A percentile compares a stretch with the other conserved stretches of the same genome.
Evolutionary conservation across 2,329 filamentous ascomycete genomes (phyloP).

Genomic region (Epichloe typhina): DNA sequence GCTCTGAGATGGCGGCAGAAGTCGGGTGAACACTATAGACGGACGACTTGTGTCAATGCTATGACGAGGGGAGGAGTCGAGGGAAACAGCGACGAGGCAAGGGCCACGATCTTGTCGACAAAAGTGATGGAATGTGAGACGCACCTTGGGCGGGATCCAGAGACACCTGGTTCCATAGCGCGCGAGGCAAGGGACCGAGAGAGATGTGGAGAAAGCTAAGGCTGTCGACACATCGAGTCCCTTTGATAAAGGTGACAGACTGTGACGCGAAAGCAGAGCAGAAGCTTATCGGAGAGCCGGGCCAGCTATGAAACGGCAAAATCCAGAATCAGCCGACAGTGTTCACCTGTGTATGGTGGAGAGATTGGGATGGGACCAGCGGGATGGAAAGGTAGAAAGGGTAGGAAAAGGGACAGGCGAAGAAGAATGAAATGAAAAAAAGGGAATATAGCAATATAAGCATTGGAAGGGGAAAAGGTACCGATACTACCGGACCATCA

Average conservation of each 20-base stretch:
- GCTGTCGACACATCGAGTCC: conserved; percentile 23
- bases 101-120: conserved; percentile 2
- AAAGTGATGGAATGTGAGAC: conserved; percentile 15
- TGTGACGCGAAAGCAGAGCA: conserved; percentile 11
- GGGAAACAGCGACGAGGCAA: not conserved
- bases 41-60: conserved; percentile 14
- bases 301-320: conserved; percentile 1
- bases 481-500: conserved; percentile 6
- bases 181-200: conserved; percentile 21
- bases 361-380: not conserved
- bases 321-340: conserved; percentile 4
- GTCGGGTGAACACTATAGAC: conserved; percentile 5
- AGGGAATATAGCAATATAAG: conserved; percentile 9
- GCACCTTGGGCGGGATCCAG: conserved; percentile 25
- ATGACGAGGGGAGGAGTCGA: conserved; percentile 8
- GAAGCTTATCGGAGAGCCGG: conserved; percentile 4
- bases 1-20: conserved; percentile 8
- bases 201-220: conserved; percentile 23
- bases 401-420: not conserved
- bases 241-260: conserved; percentile 8
- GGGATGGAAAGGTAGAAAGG: not conserved
- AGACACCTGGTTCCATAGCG: conserved; percentile 27
- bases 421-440: not conserved
- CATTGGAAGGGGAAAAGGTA: conserved; percentile 4
- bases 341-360: not conserved